Conservation (phyloP, 2,329 filamentous ascomycete genomes). For the Fusarium burgessii region DNA sequence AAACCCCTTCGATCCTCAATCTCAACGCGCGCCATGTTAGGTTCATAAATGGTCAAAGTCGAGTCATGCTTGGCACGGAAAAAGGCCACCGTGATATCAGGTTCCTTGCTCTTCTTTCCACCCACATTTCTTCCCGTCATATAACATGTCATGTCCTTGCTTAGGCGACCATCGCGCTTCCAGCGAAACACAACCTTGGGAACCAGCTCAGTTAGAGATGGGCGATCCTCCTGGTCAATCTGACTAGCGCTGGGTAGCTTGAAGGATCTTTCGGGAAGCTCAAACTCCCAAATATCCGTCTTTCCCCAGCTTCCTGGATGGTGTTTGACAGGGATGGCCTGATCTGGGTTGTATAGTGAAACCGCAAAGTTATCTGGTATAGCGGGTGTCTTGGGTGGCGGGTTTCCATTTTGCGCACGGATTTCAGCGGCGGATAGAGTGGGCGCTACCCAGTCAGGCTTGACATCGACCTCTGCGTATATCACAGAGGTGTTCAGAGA, state of each 20-base stretch:
- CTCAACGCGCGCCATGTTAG: constrained; percentile 89
- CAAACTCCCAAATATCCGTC: constrained; percentile 88
- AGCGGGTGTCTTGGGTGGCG: constrained; percentile 74
- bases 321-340: constrained; percentile 77
- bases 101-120: constrained; percentile 87
- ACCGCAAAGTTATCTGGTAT: constrained; percentile 84
- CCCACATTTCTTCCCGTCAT: constrained; percentile 82
- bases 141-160: constrained; percentile 89
- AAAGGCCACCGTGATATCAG: constrained; percentile 93
- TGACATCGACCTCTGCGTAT: constrained; percentile 86
- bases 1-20: constrained; percentile 94
- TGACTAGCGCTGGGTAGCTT: constrained; percentile 80
- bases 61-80: constrained; percentile 78
- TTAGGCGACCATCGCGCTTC: constrained; percentile 88
- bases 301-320: constrained; percentile 83
- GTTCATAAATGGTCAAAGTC: constrained; percentile 86
- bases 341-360: constrained; percentile 94
- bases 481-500: constrained; percentile 83
- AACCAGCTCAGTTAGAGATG: constrained; percentile 60
- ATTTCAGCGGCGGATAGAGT: constrained; percentile 84
- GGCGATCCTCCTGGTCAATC: constrained; percentile 74
- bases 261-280: constrained; percentile 89
- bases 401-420: constrained; percentile 71
- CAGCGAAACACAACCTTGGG: constrained; percentile 88
- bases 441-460: constrained; percentile 87